Evolutionary conservation across 2,329 filamentous ascomycete species (phyloP).

Genomic region (Apiospora sp.): DNA sequence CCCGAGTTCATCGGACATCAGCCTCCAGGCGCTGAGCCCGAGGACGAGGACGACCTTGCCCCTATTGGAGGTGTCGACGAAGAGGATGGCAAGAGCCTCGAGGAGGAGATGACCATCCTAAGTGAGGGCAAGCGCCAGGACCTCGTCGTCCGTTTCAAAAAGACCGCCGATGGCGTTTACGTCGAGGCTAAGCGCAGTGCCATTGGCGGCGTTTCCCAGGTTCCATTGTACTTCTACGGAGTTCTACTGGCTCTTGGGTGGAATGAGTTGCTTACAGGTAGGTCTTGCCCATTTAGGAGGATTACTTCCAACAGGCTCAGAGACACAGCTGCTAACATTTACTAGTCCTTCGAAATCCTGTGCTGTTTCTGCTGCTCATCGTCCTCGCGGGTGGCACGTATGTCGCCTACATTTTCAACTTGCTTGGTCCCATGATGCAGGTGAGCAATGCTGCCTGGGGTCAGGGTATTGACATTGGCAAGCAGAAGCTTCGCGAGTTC

Average conservation of each 20-base stretch:
- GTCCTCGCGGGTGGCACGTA: slow-evolving; percentile 80
- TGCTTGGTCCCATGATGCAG: slow-evolving; percentile 94
- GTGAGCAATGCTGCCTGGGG: slow-evolving; percentile 89
- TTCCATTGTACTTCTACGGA: slow-evolving; percentile 94
- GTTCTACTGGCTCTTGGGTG: slow-evolving; percentile 91
- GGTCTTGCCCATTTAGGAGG: slow-evolving; percentile 45
- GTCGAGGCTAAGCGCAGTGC: slow-evolving; percentile 97
- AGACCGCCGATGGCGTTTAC: slow-evolving; percentile 96
- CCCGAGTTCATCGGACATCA: slow-evolving; percentile 82
- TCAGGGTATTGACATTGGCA: slow-evolving; percentile 90
- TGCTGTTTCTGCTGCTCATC: slow-evolving; percentile 90
- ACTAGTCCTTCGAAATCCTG: slow-evolving; percentile 87
- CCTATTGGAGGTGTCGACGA: slow-evolving; percentile 95
- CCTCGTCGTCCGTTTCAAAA: slow-evolving; percentile 94
- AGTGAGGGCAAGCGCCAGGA: slow-evolving; percentile 91
- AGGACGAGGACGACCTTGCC: slow-evolving; percentile 87
- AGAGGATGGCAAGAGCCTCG: slow-evolving; percentile 90
- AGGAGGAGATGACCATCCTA: slow-evolving; percentile 96
- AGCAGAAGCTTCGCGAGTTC: slow-evolving; percentile 89
- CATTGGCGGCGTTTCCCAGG: slow-evolving; percentile 92
- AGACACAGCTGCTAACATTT: slow-evolving; percentile 30
- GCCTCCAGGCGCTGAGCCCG: slow-evolving; percentile 75
- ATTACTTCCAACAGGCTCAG: neutral
- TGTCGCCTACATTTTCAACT: slow-evolving; percentile 90
- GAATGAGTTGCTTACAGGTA: slow-evolving; percentile 97